Conservation (phyloP, 1,284 basidiomycete genomes). For the Inonotus obliquus region DNA sequence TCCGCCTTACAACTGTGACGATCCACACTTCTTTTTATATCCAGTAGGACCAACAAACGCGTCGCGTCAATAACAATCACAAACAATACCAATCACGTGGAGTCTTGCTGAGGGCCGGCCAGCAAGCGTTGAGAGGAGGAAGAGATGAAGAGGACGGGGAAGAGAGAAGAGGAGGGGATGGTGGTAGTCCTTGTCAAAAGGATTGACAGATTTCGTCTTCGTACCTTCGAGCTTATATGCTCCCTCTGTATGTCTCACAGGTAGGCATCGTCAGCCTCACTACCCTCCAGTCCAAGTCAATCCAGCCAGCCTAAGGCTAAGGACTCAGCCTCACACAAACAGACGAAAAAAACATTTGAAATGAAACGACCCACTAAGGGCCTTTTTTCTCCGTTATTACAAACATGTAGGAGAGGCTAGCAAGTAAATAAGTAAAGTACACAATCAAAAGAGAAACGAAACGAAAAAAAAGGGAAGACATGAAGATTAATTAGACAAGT, state of each 20-base stretch:
- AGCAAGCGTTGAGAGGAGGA: not conserved
- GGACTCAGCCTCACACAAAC: too few relatives aligned
- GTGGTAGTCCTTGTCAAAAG: slow-evolving; percentile 15
- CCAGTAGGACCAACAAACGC: slow-evolving; percentile 14
- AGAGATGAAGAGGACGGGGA: not conserved
- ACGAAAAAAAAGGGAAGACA: not conserved
- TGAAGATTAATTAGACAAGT: not conserved
- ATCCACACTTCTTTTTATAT: slow-evolving; percentile 13
- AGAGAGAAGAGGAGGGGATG: slow-evolving; percentile 1
- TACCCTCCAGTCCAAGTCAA: not conserved
- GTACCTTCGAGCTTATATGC: not conserved
- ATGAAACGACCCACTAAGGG: too few relatives aligned
- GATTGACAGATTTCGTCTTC: not conserved
- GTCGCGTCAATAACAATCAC: slow-evolving; percentile 11
- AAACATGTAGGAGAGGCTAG: too few relatives aligned
- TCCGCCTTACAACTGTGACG: not conserved
- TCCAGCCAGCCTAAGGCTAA: not conserved
- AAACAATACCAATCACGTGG: not conserved
- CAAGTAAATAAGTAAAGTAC: not conserved
- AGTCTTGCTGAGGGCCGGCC: not conserved
- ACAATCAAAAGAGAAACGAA: not conserved
- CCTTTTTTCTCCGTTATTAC: not conserved
- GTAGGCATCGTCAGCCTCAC: not conserved
- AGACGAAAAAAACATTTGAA: too few relatives aligned
- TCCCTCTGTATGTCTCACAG: not conserved